Evolutionary conservation across 1,284 basidiomycete species (phyloP), one percentile per base, ranked within the genome.

Genomic region (Veloboletus limbatus): DNA sequence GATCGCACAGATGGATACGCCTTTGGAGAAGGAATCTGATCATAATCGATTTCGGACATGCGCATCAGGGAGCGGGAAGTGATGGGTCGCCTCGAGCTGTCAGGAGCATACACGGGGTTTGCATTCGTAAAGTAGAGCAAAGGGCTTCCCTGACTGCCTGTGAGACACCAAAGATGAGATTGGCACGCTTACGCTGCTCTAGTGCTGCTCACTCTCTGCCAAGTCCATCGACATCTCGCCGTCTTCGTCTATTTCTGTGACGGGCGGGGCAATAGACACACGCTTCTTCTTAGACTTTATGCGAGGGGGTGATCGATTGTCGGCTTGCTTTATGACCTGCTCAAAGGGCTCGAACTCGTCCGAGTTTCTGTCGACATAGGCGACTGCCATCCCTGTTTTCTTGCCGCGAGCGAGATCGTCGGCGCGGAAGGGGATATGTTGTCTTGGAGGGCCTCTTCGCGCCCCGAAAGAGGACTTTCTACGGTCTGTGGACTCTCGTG

Each of bases 341-440:
- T 83, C 81, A 57, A 91, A 87, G 10, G 82, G 82, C 66, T 95
- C 92, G 63, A 90, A 91, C 9, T 92, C 94, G 60, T 92, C 88
- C 13, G 84, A 84, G 55, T 82, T 82, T 52, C 80, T 78, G 41
- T 82, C 79, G 40, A 90, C 79, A 61, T 82, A 77, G 22, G 68
- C 74, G 14, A 89, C 79, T 2, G 76, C 71, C 43, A 87, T 73
- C 3, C 87, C 87, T 0, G 86, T 90, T 62, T 81, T 85, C 74
- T 85, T 88, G 14, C 87, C 87, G 47, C 81, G 83, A 36, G 77
- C 76, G 16, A 78, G 77, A 54, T 89, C 81, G 58, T 88, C 83
- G 9, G 81, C 85, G 39, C 82, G 77, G 57, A 83, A 89, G 0
- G 87, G 87, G 14, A 87, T 73, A 57, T 89, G 85, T 27, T 80